Percentiles rank a stretch among this genome's conserved stretches.
Conservation (phyloP, 345 rosid species). For the Melastoma malabathricum region DNA sequence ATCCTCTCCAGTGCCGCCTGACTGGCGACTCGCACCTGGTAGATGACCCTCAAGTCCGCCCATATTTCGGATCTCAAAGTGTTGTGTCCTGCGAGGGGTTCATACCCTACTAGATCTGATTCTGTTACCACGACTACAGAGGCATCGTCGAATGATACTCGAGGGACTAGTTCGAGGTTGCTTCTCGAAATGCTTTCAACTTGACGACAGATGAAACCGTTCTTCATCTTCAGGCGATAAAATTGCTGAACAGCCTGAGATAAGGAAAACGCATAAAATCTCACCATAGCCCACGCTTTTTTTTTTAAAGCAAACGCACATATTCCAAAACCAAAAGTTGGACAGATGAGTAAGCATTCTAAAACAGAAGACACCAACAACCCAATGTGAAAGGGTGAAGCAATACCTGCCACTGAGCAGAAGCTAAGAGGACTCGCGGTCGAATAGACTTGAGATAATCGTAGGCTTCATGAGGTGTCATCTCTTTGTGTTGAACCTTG, state of each 20-base stretch:
- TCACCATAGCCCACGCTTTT: too few relatives aligned
- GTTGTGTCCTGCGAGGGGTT: constrained; percentile 19
- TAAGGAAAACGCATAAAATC: not conserved
- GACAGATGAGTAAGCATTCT: not conserved
- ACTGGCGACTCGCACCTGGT: constrained; percentile 55
- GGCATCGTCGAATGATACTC: constrained; percentile 64
- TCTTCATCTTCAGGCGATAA: constrained; percentile 38
- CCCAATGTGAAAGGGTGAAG: not conserved
- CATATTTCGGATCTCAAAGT: constrained; percentile 27
- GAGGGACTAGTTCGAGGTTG: constrained; percentile 11
- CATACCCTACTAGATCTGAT: constrained; percentile 75
- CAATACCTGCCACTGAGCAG: constrained; percentile 82
- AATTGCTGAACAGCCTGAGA: constrained; percentile 81
- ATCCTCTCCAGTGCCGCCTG: constrained; percentile 55
- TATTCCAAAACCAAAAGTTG: not conserved
- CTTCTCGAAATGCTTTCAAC: constrained; percentile 15
- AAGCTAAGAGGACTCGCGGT: constrained; percentile 81
- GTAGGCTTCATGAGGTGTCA: constrained; percentile 84
- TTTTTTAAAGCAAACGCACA: too few relatives aligned
- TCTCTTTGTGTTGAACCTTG: constrained; percentile 67
- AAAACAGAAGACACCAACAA: not conserved
- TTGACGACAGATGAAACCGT: constrained; percentile 11
- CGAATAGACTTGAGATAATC: constrained; percentile 63
- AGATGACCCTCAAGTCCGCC: constrained; percentile 59
- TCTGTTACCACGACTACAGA: constrained; percentile 70